These are phyloP conservation scores for Penicillium simplicissimum DNA, from an alignment of 495 filamentous ascomycete genomes.

Conservation along the genomic window DNA sequence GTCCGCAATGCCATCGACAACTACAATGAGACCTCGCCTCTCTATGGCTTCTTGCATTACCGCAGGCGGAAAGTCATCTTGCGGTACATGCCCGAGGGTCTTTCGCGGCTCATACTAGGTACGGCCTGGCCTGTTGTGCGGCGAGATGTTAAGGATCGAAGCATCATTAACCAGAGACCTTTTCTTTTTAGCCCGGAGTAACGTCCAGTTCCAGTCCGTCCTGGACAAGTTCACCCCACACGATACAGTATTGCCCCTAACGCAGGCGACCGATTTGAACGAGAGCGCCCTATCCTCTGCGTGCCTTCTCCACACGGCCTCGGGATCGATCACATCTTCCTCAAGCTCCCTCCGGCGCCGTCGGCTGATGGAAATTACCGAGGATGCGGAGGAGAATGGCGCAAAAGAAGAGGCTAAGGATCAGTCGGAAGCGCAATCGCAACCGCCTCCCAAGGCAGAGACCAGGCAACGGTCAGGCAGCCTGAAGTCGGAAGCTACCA, in stretches of 20 bases:
- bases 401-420: constrained; percentile 53
- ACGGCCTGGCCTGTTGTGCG: constrained; percentile 22
- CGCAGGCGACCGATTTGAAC: constrained; percentile 72
- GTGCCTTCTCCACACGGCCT: constrained; percentile 86
- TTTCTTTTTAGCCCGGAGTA: constrained; percentile 68
- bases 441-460: constrained; percentile 17
- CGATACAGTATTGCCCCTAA: constrained; percentile 77
- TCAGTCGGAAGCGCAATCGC: background rate
- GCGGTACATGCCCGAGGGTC: constrained; percentile 87
- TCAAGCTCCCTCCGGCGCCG: constrained; percentile 74
- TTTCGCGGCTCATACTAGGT: constrained; percentile 92
- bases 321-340: constrained; percentile 83
- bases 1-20: constrained; percentile 72
- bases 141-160: background rate
- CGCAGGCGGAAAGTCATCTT: constrained; percentile 86
- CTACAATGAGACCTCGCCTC: constrained; percentile 79
- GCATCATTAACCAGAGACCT: background rate
- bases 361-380: constrained; percentile 84
- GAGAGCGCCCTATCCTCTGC: constrained; percentile 86
- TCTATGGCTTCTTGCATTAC: constrained; percentile 92
- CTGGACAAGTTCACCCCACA: constrained; percentile 84
- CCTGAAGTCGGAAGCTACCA: constrained; percentile 41
- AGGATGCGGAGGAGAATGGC: constrained; percentile 69
- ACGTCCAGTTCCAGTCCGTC: constrained; percentile 90
- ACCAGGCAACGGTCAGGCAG: constrained; percentile 37